Conservation (phyloP, 2,329 filamentous ascomycete genomes). For the Colletotrichum australisinense region DNA sequence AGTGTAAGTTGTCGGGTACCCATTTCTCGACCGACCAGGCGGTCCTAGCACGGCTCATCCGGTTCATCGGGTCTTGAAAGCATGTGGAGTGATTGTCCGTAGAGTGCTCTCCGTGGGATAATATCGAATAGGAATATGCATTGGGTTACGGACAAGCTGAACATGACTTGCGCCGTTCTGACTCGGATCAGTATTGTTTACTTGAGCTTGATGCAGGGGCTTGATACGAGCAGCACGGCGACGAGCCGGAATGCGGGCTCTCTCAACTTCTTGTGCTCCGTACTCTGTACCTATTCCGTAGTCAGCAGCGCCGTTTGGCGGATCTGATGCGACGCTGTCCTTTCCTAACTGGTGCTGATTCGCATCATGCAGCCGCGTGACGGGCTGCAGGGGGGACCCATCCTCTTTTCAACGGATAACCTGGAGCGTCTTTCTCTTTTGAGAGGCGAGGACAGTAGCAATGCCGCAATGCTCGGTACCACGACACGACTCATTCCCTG, state of each 20-base stretch:
- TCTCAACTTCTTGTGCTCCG: no score
- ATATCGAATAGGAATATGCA: background rate
- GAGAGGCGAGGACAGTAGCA: background rate
- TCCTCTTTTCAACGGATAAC: background rate
- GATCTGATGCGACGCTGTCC: background rate
- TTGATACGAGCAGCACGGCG: background rate
- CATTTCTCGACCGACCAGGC: conserved; percentile 6
- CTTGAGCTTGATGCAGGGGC: background rate
- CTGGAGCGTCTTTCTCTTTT: background rate
- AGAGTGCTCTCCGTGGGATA: background rate
- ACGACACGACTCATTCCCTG: background rate
- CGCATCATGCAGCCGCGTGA: conserved; percentile 18
- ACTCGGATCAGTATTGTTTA: background rate
- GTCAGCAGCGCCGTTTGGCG: background rate
- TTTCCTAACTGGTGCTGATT: background rate
- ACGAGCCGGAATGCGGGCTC: background rate
- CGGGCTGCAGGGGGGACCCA: conserved; percentile 9
- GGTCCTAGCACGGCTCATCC: background rate
- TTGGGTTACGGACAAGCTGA: background rate
- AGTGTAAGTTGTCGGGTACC: background rate
- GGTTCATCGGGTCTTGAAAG: background rate
- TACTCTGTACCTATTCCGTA: no score
- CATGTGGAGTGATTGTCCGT: background rate
- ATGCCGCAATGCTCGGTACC: background rate
- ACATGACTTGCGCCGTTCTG: background rate